Percentiles rank a stretch among this genome's conserved stretches.
phyloP scores from a whole-genome alignment of 805 yeast genomes.

The Grigorovia yakushimaensis region DNA sequence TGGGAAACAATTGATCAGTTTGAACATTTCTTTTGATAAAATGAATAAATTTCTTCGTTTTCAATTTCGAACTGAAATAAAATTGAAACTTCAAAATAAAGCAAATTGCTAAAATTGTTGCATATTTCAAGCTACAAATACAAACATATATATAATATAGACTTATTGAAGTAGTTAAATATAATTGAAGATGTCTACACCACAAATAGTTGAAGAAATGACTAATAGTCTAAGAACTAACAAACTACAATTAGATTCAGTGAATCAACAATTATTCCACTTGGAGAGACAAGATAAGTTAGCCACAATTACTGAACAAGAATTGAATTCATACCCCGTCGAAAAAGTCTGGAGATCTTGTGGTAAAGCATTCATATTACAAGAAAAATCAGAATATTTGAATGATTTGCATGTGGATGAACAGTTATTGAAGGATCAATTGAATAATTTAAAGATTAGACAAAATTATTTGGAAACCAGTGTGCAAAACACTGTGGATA shows the following conservation, averaged over 20 bases:
- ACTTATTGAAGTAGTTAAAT: too few species aligned
- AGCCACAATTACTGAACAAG: conserved; percentile 46
- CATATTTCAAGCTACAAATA: too few species aligned
- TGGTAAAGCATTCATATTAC: conserved; percentile 60
- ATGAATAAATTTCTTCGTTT: too few species aligned
- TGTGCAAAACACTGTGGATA: conserved; percentile 59
- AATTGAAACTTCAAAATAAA: too few species aligned
- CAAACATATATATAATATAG: too few species aligned
- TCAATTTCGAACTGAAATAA: too few species aligned
- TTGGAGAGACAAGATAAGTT: conserved; percentile 33
- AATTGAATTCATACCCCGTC: conserved; percentile 40
- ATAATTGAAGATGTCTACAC: conserved; percentile 2
- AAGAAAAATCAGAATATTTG: conserved; percentile 36
- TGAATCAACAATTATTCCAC: conserved; percentile 21
- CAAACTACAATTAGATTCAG: conserved; percentile 23
- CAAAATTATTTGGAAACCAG: conserved; percentile 66
- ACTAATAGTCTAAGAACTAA: conserved; percentile 20
- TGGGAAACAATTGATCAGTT: background rate
- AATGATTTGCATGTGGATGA: conserved; percentile 42
- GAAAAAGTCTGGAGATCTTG: conserved; percentile 72
- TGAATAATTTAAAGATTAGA: conserved; percentile 55
- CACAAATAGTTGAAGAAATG: conserved; percentile 15
- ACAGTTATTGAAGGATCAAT: conserved; percentile 44
- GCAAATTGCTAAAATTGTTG: too few species aligned
- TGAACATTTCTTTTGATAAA: background rate